Evolutionary conservation across 148 eudicot species (phyloP), one percentile per base, ranked within the genome.

Genomic region (Simmondsia chinensis): DNA sequence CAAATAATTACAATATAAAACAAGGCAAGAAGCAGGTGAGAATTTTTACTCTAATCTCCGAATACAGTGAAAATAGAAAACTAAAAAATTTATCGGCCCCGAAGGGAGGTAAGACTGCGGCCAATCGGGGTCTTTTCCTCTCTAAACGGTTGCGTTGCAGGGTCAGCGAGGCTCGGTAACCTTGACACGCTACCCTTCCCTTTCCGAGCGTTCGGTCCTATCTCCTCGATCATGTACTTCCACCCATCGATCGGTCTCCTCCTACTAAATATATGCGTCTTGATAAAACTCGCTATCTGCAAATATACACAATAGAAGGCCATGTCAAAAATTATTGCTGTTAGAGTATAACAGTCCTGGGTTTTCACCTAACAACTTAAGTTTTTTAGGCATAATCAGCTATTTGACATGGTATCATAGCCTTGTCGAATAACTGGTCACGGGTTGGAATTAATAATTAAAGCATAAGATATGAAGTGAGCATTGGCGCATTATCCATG

Each of bases 261-360:
- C 33, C 99, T 75, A 70, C 99, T 91, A 56, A 91, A 91, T 61
- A 91, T 86, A 57, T 86, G 99, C 2, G 85, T 74, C 65, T 86
- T 91, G 61, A 91, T 86, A 62, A 91, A 91, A 56, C 99, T 91
- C 17, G 95, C 99, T 52, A 91, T 86, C 95, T 91, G 78, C 68
- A 64, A 46, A 44, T 23, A 25, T 46, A 1, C 28, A 41, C 10
- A 15, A 31, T 21, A 34, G 14, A 37, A 22, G 15, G 23, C 17
- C 16, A 38, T 38, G 20, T 9, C n/a, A n/a, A n/a, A n/a, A n/a
- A n/a, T n/a, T n/a, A n/a, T n/a, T n/a, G n/a, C n/a, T n/a, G n/a
- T n/a, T n/a, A n/a, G n/a, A n/a, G n/a, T n/a, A n/a, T n/a, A n/a
- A n/a, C n/a, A n/a, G n/a, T n/a, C n/a, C n/a, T n/a, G n/a, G n/a